These are phyloP conservation scores for Leptographium procerum DNA, from an alignment of 2,329 filamentous ascomycete genomes.

Conservation along the genomic window DNA sequence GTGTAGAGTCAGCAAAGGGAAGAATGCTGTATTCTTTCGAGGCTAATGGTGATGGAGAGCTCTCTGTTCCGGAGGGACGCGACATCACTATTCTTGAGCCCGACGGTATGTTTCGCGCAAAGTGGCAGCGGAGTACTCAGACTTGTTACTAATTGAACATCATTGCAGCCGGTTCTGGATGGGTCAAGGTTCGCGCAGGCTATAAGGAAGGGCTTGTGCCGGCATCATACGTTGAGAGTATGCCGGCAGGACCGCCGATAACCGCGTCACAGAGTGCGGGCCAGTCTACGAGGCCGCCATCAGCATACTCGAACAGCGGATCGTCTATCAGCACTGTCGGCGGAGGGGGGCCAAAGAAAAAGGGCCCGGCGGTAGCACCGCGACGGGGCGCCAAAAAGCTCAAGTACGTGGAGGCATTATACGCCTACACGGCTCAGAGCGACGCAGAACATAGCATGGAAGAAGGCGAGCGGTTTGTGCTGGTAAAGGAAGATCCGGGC, in stretches of 20 bases:
- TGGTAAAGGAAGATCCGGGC: constrained; percentile 76
- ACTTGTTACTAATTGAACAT: neutral
- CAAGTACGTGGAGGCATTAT: constrained; percentile 84
- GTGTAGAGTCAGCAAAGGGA: constrained; percentile 49
- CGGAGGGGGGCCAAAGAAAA: constrained; percentile 53
- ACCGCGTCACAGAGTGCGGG: too few relatives aligned
- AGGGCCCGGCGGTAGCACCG: constrained; percentile 84
- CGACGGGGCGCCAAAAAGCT: constrained; percentile 86
- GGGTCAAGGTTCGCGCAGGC: constrained; percentile 72
- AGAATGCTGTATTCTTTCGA: constrained; percentile 89
- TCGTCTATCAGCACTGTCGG: constrained; percentile 41
- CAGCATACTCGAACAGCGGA: constrained; percentile 67
- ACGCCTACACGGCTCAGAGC: constrained; percentile 79
- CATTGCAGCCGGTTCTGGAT: constrained; percentile 70
- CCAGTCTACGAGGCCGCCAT: constrained; percentile 50
- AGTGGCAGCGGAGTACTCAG: too few relatives aligned
- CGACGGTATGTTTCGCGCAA: constrained; percentile 55
- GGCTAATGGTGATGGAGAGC: constrained; percentile 66
- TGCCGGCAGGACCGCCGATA: constrained; percentile 32
- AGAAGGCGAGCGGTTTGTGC: constrained; percentile 84
- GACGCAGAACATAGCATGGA: constrained; percentile 82
- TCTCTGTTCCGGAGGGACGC: constrained; percentile 67
- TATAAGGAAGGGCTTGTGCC: constrained; percentile 78
- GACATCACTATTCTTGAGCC: constrained; percentile 71
- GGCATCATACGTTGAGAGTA: constrained; percentile 68